Evolutionary conservation across 2,329 filamentous ascomycete species (phyloP).

Genomic region (Plenodomus lindquistii): DNA sequence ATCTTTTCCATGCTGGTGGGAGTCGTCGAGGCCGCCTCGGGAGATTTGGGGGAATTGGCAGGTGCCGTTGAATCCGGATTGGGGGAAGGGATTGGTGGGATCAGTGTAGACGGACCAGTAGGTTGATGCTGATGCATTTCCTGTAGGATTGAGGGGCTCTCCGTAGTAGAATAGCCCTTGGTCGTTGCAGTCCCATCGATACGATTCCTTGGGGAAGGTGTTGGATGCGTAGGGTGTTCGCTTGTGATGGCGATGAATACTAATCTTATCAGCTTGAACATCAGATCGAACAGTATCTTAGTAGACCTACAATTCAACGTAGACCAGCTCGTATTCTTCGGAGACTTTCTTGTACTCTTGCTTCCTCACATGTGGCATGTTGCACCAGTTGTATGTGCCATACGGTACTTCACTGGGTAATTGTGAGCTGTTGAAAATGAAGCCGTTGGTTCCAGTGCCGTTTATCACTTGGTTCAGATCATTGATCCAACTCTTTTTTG

Average conservation of each 20-base stretch:
- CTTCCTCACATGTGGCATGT: constrained; percentile 80
- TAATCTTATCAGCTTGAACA: constrained; percentile 8
- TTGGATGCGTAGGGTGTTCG: constrained; percentile 80
- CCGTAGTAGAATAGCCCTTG: constrained; percentile 72
- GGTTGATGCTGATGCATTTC: constrained; percentile 56
- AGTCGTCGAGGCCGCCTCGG: constrained; percentile 70
- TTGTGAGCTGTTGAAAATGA: constrained; percentile 70
- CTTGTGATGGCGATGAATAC: constrained; percentile 81
- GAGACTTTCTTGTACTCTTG: constrained; percentile 64
- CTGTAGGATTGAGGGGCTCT: constrained; percentile 54
- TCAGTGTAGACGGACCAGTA: constrained; percentile 70
- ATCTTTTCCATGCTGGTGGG: constrained; percentile 75
- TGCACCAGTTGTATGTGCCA: constrained; percentile 78
- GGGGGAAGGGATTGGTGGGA: constrained; percentile 67
- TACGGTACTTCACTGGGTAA: constrained; percentile 59
- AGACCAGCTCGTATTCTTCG: constrained; percentile 66
- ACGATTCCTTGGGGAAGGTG: constrained; percentile 73
- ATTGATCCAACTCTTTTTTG: constrained; percentile 57
- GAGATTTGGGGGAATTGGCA: constrained; percentile 86
- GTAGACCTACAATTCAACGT: constrained; percentile 70
- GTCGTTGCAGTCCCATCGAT: constrained; percentile 73
- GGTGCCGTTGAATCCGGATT: constrained; percentile 69
- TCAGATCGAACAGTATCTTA: background rate
- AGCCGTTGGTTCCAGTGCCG: constrained; percentile 69
- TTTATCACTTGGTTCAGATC: constrained; percentile 62